Evolutionary conservation across 345 rosid genomes (phyloP).

Genomic region (Odontarrhena argentea): DNA sequence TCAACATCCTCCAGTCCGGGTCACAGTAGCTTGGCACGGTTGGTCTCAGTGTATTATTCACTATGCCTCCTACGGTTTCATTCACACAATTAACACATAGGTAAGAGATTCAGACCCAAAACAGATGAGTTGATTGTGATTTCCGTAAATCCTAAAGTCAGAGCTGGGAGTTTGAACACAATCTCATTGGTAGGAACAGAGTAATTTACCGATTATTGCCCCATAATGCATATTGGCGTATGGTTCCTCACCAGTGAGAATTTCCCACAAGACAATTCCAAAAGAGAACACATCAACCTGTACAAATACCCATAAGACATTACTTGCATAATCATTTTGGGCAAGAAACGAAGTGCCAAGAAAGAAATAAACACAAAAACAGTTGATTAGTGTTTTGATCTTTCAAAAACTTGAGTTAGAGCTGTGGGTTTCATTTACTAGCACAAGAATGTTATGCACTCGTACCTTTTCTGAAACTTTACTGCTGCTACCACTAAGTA

Average conservation of each 20-base stretch:
- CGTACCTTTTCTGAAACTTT: slow-evolving; percentile 88
- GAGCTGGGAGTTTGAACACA: not conserved
- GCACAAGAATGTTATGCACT: slow-evolving; percentile 21
- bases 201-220: slow-evolving; percentile 73
- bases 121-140: slow-evolving; percentile 11
- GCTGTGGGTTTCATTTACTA: slow-evolving; percentile 3
- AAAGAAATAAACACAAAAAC: not conserved
- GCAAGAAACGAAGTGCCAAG: not conserved
- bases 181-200: slow-evolving; percentile 19
- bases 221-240: slow-evolving; percentile 90
- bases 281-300: slow-evolving; percentile 90
- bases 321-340: slow-evolving; percentile 18
- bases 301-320: slow-evolving; percentile 27
- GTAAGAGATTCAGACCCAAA: slow-evolving; percentile 34
- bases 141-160: not conserved
- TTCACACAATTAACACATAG: slow-evolving; percentile 41
- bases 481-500: slow-evolving; percentile 76
- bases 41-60: slow-evolving; percentile 80
- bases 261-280: slow-evolving; percentile 87
- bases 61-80: slow-evolving; percentile 68
- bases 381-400: not conserved
- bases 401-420: slow-evolving; percentile 11
- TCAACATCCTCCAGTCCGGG: slow-evolving; percentile 72
- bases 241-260: slow-evolving; percentile 91
- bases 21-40: slow-evolving; percentile 69